Evolutionary conservation across 1,139 yeast genomes (phyloP), one percentile per base, ranked within the genome.

Genomic region (Debaryomycetaceae sp.): DNA sequence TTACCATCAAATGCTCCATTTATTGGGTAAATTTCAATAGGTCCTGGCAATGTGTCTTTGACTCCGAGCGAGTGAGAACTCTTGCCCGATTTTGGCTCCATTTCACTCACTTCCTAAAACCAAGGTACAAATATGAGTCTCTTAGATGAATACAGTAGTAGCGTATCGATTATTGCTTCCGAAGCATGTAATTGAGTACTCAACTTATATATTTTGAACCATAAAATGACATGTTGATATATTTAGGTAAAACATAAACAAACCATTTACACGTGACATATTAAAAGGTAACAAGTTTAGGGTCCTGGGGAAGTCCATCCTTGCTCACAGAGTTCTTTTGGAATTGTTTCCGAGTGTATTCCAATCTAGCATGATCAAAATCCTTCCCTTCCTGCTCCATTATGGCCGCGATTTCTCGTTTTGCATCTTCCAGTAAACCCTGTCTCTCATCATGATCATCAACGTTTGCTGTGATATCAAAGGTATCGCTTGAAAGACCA

Each of bases 321-420:
- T 54, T 50, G 35, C 76, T 87, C 36, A 87, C 80, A 11, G 75
- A 76, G 59, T 86, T 78, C 17, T 67, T 60, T 3, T 68, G 66
- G 58, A 87, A 72, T 50, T 66, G 68, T 17, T 60, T 55, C 45
- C 68, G 71, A 1, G 80, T 75, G 55, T 77, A 83, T 43, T 70
- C 58, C 9, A 78, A 63, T 45, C 96, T 69, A 1, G 96, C 96
- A 40, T 81, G 81, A 58, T 87, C 96, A 60, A 87, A 87, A 1
- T 76, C 56, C 34, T 85, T 46, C 23, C 68, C 59, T 37, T 66
- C 58, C 24, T 68, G 62, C 5, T 67, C 56, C 95, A 87, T 87
- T 17, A 86, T 67, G 34, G 61, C 53, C 47, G 68, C 66, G 14
- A 87, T 80, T 44, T 70, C 76, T 11, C 56, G 56, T 57, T 81